phyloP scores from a whole-genome alignment of 2,329 filamentous ascomycete species.

The Hymenoscyphus scutula region DNA sequence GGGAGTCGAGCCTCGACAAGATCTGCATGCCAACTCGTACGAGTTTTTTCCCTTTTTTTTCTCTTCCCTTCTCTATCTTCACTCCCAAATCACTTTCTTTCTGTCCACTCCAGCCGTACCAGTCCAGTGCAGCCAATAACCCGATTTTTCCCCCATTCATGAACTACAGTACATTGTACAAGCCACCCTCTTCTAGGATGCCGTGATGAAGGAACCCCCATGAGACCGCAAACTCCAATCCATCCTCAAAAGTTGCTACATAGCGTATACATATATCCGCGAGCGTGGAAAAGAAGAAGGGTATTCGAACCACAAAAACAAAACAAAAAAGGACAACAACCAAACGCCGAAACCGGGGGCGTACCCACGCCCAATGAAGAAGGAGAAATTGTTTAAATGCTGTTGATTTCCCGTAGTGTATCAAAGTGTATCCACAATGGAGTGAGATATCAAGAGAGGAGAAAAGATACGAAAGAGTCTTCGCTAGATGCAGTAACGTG shows the following conservation, averaged over 20 bases:
- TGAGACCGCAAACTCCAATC: background rate
- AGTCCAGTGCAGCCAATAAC: conserved; percentile 6
- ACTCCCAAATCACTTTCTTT: background rate
- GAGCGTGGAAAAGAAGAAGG: conserved; percentile 7
- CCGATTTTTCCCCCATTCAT: background rate
- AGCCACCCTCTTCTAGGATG: conserved; percentile 7
- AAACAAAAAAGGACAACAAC: conserved; percentile 1
- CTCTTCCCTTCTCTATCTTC: background rate
- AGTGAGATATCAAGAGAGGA: background rate
- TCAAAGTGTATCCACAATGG: background rate
- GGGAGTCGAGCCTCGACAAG: conserved; percentile 1
- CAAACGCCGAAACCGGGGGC: background rate
- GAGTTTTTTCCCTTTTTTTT: conserved; percentile 1
- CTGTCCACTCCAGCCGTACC: conserved; percentile 1
- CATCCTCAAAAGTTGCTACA: background rate
- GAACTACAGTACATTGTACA: conserved; percentile 3
- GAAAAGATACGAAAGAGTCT: background rate
- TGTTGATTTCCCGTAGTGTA: background rate
- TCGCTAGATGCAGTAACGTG: background rate
- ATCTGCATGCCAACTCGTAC: background rate
- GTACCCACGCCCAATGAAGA: background rate
- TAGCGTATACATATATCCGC: background rate
- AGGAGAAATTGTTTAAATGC: background rate
- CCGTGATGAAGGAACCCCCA: background rate
- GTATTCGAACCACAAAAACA: conserved; percentile 13